phyloP scores from a whole-genome alignment of 257 asterid genomes.

The Nicotiana benthamiana region DNA sequence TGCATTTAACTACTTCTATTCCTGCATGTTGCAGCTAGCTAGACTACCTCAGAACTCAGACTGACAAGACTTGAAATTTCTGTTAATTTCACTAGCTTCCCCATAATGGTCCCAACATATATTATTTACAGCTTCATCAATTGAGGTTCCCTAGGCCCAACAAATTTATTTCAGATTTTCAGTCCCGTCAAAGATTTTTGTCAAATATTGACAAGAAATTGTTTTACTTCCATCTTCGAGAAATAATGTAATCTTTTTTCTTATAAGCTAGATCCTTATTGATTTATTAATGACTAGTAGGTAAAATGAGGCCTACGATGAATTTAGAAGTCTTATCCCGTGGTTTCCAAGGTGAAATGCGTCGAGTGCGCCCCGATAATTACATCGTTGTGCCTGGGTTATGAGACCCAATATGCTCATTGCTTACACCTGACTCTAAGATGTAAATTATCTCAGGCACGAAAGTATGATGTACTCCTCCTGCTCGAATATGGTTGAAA shows the following conservation, averaged over 20 bases:
- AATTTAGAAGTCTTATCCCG: too few species aligned
- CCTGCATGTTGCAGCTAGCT: not conserved
- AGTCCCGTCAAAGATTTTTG: not conserved
- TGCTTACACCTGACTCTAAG: too few species aligned
- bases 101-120: not conserved
- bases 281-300: too few species aligned
- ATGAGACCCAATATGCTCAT: too few species aligned
- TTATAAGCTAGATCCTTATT: not conserved
- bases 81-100: not conserved
- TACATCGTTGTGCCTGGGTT: too few species aligned
- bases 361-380: too few species aligned
- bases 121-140: not conserved
- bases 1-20: not conserved
- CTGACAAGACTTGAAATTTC: not conserved
- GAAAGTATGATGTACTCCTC: too few species aligned
- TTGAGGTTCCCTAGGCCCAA: conserved; percentile 10
- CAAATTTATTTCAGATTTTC: not conserved
- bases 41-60: not conserved
- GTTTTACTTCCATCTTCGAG: not conserved
- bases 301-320: too few species aligned
- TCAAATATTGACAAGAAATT: not conserved
- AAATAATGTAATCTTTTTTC: not conserved
- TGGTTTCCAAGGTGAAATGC: too few species aligned
- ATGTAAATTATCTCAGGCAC: too few species aligned
- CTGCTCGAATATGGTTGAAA: too few species aligned